A percentile compares a stretch with the other conserved stretches of the same genome.
These are phyloP conservation scores for Ambrosia trifida DNA, from an alignment of 129 eudicot species.

Conservation along the genomic window DNA sequence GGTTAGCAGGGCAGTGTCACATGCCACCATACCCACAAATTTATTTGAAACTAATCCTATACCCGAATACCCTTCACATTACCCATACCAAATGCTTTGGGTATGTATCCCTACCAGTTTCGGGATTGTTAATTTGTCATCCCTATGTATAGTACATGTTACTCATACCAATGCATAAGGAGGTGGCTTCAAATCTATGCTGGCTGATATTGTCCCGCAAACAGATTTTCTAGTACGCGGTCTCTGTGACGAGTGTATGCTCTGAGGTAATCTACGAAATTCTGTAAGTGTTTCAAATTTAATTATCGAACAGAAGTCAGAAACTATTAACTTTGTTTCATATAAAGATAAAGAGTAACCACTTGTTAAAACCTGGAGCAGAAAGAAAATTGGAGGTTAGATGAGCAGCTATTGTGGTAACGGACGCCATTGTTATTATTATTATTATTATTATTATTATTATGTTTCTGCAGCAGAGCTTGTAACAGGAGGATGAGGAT, in stretches of 20 bases:
- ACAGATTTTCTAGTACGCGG: slow-evolving; percentile 42
- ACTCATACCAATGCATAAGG: slow-evolving; percentile 69
- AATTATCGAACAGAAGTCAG: background rate
- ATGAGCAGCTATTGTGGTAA: background rate
- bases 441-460: too few relatives aligned
- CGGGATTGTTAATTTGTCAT: too few relatives aligned
- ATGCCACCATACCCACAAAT: too few relatives aligned
- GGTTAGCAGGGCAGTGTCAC: too few relatives aligned
- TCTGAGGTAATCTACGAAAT: slow-evolving; percentile 38
- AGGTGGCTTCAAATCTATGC: slow-evolving; percentile 76
- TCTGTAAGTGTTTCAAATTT: slow-evolving; percentile 27
- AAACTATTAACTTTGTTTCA: background rate
- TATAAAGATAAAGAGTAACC: background rate
- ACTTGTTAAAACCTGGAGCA: background rate
- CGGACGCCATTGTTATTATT: background rate
- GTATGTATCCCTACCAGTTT: too few relatives aligned
- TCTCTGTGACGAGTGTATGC: slow-evolving; percentile 45
- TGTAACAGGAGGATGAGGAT: too few relatives aligned
- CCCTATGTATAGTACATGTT: background rate
- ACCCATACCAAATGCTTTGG: too few relatives aligned
- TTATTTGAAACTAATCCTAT: too few relatives aligned
- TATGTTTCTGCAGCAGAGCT: too few relatives aligned
- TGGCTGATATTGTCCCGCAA: slow-evolving; percentile 52
- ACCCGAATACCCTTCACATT: too few relatives aligned
- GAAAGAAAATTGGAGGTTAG: background rate